Percentiles rank a stretch among this genome's conserved stretches.
phyloP scores from a whole-genome alignment of 2,329 filamentous ascomycete genomes.

The Calonectria hawksworthii region DNA sequence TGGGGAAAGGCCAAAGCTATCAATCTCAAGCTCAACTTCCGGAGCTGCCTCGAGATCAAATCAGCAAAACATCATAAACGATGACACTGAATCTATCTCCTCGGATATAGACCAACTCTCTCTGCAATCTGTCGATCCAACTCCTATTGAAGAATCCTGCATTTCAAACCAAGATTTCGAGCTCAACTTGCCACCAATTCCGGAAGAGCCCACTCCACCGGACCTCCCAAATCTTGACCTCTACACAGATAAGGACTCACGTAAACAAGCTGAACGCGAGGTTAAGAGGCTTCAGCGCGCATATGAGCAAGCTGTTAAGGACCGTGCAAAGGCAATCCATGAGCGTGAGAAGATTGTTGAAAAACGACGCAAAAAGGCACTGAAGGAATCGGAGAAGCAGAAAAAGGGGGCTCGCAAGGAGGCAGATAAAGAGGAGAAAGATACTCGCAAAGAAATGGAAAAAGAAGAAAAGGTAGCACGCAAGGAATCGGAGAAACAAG shows the following conservation, averaged over 20 bases:
- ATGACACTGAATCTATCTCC: slow-evolving; percentile 20
- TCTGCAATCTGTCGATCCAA: slow-evolving; percentile 56
- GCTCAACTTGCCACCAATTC: slow-evolving; percentile 51
- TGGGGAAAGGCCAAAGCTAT: slow-evolving; percentile 32
- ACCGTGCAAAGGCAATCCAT: slow-evolving; percentile 73
- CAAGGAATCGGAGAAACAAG: slow-evolving; percentile 46
- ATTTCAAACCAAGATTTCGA: slow-evolving; percentile 26
- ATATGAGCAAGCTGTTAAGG: slow-evolving; percentile 77
- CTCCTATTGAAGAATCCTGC: slow-evolving; percentile 47
- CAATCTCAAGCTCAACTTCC: background rate
- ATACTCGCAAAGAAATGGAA: slow-evolving; percentile 39
- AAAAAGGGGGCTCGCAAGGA: slow-evolving; percentile 48
- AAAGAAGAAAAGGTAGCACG: background rate
- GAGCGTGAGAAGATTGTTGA: slow-evolving; percentile 73
- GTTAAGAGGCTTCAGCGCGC: slow-evolving; percentile 72
- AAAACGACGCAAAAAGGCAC: slow-evolving; percentile 62
- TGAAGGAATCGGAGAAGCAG: slow-evolving; percentile 53
- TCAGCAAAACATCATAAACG: background rate
- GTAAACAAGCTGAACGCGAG: slow-evolving; percentile 79
- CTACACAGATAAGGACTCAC: slow-evolving; percentile 74
- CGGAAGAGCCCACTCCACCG: slow-evolving; percentile 63
- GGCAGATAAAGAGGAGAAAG: slow-evolving; percentile 47
- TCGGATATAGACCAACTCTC: slow-evolving; percentile 39
- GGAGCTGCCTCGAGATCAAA: background rate
- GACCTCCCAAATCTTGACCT: slow-evolving; percentile 66